Conservation (phyloP, 2,329 filamentous ascomycete genomes). For the Huntiella omanensis region DNA sequence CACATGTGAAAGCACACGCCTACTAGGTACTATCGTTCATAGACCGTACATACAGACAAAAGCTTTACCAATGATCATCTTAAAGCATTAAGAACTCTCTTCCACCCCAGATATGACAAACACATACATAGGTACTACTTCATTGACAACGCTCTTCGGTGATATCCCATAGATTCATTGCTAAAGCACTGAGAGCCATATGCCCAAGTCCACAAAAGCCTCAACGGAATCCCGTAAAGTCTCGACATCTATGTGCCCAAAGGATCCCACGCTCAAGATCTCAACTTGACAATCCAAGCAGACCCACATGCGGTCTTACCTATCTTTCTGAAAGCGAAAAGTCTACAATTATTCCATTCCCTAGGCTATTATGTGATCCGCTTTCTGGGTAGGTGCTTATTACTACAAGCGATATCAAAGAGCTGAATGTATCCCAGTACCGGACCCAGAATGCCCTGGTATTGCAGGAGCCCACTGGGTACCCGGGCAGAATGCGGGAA, state of each 20-base stretch:
- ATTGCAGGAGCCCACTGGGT: constrained; percentile 83
- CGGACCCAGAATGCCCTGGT: constrained; percentile 71
- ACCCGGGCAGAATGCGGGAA: constrained; percentile 78
- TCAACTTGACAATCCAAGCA: constrained; percentile 54
- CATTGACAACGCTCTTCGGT: constrained; percentile 71
- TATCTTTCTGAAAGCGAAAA: constrained; percentile 89
- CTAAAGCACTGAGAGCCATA: constrained; percentile 53
- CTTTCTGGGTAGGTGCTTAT: constrained; percentile 62
- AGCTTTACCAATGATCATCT: constrained; percentile 41
- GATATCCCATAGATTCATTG: constrained; percentile 64
- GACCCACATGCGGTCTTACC: constrained; percentile 79
- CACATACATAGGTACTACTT: constrained; percentile 62
- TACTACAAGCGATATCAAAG: constrained; percentile 65
- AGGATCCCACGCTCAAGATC: constrained; percentile 69
- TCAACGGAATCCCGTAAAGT: constrained; percentile 78
- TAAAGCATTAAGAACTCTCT: constrained; percentile 62
- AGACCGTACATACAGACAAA: constrained; percentile 43
- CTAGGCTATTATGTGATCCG: constrained; percentile 91
- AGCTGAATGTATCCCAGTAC: constrained; percentile 71
- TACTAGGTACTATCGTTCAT: constrained; percentile 45
- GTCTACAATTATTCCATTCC: constrained; percentile 73
- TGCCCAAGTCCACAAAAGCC: constrained; percentile 47
- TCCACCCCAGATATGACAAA: constrained; percentile 83
- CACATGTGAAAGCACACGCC: constrained; percentile 73
- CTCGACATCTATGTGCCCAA: constrained; percentile 78